Percentiles rank a stretch among this genome's conserved stretches.
Conservation (phyloP, 2,329 filamentous ascomycete species). For the Botrytis fabae region DNA sequence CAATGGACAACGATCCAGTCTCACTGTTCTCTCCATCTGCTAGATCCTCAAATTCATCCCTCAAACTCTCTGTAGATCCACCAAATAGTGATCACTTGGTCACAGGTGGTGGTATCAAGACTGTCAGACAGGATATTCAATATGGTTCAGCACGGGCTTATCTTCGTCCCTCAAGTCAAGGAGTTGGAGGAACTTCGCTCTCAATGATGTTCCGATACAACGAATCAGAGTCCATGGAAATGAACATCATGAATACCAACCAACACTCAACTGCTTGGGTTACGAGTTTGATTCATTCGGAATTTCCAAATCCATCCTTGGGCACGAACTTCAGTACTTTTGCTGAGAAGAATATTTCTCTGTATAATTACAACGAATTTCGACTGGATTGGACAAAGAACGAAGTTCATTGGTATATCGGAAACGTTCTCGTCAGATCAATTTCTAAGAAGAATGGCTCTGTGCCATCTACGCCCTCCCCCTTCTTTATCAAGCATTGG, state of each 20-base stretch:
- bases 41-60: not conserved
- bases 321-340: slow-evolving; percentile 36
- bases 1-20: not conserved
- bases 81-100: slow-evolving; percentile 39
- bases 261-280: slow-evolving; percentile 44
- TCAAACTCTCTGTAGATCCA: slow-evolving; percentile 25
- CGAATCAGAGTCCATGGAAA: slow-evolving; percentile 45
- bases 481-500: slow-evolving; percentile 50
- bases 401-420: slow-evolving; percentile 47
- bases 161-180: slow-evolving; percentile 44
- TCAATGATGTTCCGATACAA: slow-evolving; percentile 50
- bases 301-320: slow-evolving; percentile 43
- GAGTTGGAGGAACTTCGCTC: slow-evolving; percentile 45
- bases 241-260: slow-evolving; percentile 50
- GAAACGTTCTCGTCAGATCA: slow-evolving; percentile 42
- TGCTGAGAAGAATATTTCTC: slow-evolving; percentile 11
- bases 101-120: slow-evolving; percentile 46
- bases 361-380: slow-evolving; percentile 45
- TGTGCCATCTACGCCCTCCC: slow-evolving; percentile 46
- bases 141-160: slow-evolving; percentile 49
- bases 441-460: slow-evolving; percentile 37
- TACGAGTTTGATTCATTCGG: slow-evolving; percentile 43
- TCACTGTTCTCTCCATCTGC: not conserved
- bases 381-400: slow-evolving; percentile 50
- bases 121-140: slow-evolving; percentile 48